Evolutionary conservation across 1,139 yeast species (phyloP).

Genomic region (Kurtzmaniella quercitrusa): DNA sequence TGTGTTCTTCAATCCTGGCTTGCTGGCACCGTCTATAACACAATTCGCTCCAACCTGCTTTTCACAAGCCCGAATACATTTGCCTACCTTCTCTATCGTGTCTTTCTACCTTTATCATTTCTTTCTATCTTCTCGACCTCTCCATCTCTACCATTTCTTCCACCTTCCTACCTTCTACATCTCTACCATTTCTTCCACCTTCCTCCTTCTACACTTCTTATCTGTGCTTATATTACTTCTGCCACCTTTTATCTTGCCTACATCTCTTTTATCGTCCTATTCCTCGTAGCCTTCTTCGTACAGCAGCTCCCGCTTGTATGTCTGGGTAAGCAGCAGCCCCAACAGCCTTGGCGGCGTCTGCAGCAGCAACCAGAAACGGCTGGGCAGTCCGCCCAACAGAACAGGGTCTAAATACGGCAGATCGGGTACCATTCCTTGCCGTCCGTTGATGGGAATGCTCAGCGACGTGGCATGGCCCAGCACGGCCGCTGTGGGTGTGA

Average conservation of each 20-base stretch:
- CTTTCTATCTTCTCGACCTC: too few relatives aligned
- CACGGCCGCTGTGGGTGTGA: slow-evolving; percentile 2
- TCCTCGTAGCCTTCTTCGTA: neutral
- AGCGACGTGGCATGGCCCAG: slow-evolving; percentile 17
- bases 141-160: neutral
- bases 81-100: too few relatives aligned
- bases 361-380: slow-evolving; percentile 48
- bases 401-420: slow-evolving; percentile 52
- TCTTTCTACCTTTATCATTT: too few relatives aligned
- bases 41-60: too few relatives aligned
- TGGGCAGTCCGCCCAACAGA: slow-evolving; percentile 53
- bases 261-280: neutral
- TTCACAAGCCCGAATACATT: too few relatives aligned
- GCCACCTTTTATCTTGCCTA: too few relatives aligned
- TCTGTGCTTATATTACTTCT: too few relatives aligned
- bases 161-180: neutral
- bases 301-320: neutral
- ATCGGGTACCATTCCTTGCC: slow-evolving; percentile 32
- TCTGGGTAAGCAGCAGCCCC: slow-evolving; percentile 6
- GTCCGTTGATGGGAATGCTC: slow-evolving; percentile 24
- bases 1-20: too few relatives aligned
- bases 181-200: neutral
- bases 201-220: neutral
- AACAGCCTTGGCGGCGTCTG: slow-evolving; percentile 45
- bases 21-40: too few relatives aligned